phyloP scores from a whole-genome alignment of 306 rosid species.

The Cyclanthera cordifolia region DNA sequence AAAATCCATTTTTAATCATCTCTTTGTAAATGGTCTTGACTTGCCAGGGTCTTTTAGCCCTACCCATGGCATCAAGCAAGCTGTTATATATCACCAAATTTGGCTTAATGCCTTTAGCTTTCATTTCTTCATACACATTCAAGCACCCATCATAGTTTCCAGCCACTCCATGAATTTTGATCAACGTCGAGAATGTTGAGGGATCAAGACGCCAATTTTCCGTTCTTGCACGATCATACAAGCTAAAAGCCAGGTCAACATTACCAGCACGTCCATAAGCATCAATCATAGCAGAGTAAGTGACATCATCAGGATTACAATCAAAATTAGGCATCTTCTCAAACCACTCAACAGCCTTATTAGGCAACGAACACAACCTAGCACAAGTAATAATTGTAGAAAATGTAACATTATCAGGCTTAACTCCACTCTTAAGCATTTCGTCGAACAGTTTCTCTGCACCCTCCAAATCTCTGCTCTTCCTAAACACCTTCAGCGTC shows the following conservation, averaged over 20 bases:
- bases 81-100: conserved; percentile 45
- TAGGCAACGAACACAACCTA: conserved; percentile 32
- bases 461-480: conserved; percentile 38
- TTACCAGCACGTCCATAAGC: conserved; percentile 69
- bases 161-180: conserved; percentile 50
- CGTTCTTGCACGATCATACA: conserved; percentile 60
- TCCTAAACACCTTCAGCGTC: conserved; percentile 47
- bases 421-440: conserved; percentile 52
- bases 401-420: conserved; percentile 63
- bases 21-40: conserved; percentile 57
- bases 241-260: conserved; percentile 51
- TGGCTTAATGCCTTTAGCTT: conserved; percentile 53
- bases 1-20: conserved; percentile 46
- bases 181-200: conserved; percentile 46
- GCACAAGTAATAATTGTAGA: conserved; percentile 65
- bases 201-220: conserved; percentile 64
- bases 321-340: conserved; percentile 57
- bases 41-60: conserved; percentile 62
- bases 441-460: conserved; percentile 80
- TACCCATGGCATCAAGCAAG: conserved; percentile 63
- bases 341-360: conserved; percentile 72
- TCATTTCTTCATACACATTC: conserved; percentile 75
- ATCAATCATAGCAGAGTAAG: conserved; percentile 52
- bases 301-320: conserved; percentile 46
- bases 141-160: conserved; percentile 72